Conservation (phyloP, 352 stramenopile genomes). For the Phytophthora gonapodyides region DNA sequence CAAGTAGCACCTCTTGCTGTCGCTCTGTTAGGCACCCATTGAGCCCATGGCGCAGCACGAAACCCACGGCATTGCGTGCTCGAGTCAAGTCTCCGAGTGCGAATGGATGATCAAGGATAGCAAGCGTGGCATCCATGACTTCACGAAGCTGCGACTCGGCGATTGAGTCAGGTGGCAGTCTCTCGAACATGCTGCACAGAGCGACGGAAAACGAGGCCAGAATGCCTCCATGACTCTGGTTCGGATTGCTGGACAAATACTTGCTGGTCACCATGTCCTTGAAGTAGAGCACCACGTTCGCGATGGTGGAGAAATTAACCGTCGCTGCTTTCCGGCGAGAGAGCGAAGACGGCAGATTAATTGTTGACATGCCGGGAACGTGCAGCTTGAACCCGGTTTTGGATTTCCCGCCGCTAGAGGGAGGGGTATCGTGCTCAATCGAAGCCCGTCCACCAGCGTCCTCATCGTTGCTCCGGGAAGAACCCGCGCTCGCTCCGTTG, state of each 20-base stretch:
- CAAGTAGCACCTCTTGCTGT: slow-evolving; percentile 65
- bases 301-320: slow-evolving; percentile 75
- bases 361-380: slow-evolving; percentile 60
- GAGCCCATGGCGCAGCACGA: slow-evolving; percentile 72
- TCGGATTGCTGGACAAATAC: slow-evolving; percentile 57
- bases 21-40: slow-evolving; percentile 65
- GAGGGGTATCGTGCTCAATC: slow-evolving; percentile 28
- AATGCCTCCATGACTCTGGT: slow-evolving; percentile 66
- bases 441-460: slow-evolving; percentile 35
- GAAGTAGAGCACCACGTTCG: slow-evolving; percentile 75
- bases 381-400: slow-evolving; percentile 83
- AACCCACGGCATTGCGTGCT: slow-evolving; percentile 80
- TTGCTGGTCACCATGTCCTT: slow-evolving; percentile 75
- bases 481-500: slow-evolving; percentile 13
- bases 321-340: slow-evolving; percentile 63
- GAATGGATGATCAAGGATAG: slow-evolving; percentile 76
- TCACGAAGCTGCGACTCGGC: slow-evolving; percentile 63
- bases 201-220: slow-evolving; percentile 74
- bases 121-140: slow-evolving; percentile 67
- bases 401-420: slow-evolving; percentile 40
- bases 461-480: slow-evolving; percentile 35
- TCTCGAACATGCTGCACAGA: slow-evolving; percentile 79
- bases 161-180: slow-evolving; percentile 64
- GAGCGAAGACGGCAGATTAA: slow-evolving; percentile 51
- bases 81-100: slow-evolving; percentile 72